A percentile compares a stretch with the other conserved stretches of the same genome.
phyloP scores from a whole-genome alignment of 352 stramenopile species.

The Elongisporangium senticosum region DNA sequence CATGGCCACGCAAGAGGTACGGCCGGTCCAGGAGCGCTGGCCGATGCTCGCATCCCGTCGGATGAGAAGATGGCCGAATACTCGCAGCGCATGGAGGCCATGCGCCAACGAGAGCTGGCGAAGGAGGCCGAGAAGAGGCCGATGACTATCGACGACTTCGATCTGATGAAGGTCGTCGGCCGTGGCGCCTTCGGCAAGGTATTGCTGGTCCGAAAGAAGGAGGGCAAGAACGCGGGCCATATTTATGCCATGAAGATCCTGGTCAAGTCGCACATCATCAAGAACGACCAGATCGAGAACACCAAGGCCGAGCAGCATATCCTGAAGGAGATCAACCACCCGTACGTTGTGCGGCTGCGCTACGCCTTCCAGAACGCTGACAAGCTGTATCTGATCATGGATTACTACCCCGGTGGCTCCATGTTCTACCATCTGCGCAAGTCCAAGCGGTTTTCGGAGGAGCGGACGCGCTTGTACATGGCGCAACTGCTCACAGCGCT shows the following conservation, averaged over 20 bases:
- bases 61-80: constrained; percentile 65
- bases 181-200: constrained; percentile 95
- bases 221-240: constrained; percentile 71
- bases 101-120: constrained; percentile 67
- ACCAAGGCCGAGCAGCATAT: constrained; percentile 89
- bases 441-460: constrained; percentile 82
- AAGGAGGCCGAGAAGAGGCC: constrained; percentile 67
- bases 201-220: constrained; percentile 91
- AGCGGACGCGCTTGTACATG: constrained; percentile 84
- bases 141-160: constrained; percentile 91
- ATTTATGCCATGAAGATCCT: constrained; percentile 96
- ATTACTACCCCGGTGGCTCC: constrained; percentile 90
- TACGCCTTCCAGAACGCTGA: constrained; percentile 87
- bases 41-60: constrained; percentile 22
- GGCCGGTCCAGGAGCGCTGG: constrained; percentile 11
- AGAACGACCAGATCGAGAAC: constrained; percentile 93
- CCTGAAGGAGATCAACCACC: constrained; percentile 87
- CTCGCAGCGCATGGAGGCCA: constrained; percentile 64
- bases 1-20: background rate
- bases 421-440: constrained; percentile 89
- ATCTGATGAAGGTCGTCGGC: constrained; percentile 93
- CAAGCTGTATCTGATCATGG: constrained; percentile 96
- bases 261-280: constrained; percentile 90
- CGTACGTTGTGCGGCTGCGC: constrained; percentile 79
- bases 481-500: constrained; percentile 80